Conservation (phyloP, 2,329 filamentous ascomycete genomes). For the Fusarium equiseti region DNA sequence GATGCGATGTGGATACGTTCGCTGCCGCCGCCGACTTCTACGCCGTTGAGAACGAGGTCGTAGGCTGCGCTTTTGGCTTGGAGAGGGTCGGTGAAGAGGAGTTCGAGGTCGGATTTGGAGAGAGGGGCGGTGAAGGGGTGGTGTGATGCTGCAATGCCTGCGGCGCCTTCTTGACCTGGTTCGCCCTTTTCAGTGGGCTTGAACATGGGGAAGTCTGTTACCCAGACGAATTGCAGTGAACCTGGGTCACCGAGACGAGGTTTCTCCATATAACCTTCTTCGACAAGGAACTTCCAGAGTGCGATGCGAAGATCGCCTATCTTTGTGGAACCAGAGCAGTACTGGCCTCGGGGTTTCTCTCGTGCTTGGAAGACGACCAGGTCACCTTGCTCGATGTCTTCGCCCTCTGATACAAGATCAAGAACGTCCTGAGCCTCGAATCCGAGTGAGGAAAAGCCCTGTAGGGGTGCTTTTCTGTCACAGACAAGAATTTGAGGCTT, state of each 20-base stretch:
- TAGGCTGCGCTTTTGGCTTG: conserved; percentile 87
- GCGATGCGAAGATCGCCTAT: conserved; percentile 79
- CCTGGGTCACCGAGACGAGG: conserved; percentile 53
- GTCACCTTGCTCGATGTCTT: conserved; percentile 72
- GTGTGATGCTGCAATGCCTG: conserved; percentile 88
- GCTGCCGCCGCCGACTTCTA: conserved; percentile 93
- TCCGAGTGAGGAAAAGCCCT: conserved; percentile 82
- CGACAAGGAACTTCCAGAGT: conserved; percentile 76
- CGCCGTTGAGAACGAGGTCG: conserved; percentile 94
- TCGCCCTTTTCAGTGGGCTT: conserved; percentile 73
- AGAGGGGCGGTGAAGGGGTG: conserved; percentile 96
- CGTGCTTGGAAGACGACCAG: conserved; percentile 86
- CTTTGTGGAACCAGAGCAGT: conserved; percentile 70
- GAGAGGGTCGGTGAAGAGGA: conserved; percentile 79
- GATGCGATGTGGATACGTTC: conserved; percentile 88
- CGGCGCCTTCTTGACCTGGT: conserved; percentile 83
- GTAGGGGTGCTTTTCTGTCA: conserved; percentile 78
- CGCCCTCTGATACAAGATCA: conserved; percentile 49
- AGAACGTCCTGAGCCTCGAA: conserved; percentile 70
- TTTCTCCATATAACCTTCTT: conserved; percentile 66
- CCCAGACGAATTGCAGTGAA: conserved; percentile 81
- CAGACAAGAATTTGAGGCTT: conserved; percentile 83
- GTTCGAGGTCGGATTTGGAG: conserved; percentile 75
- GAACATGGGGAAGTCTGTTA: conserved; percentile 93
- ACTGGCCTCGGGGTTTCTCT: conserved; percentile 68